phyloP scores from a whole-genome alignment of 768 basidiomycete species.

The Boletus sp. region DNA sequence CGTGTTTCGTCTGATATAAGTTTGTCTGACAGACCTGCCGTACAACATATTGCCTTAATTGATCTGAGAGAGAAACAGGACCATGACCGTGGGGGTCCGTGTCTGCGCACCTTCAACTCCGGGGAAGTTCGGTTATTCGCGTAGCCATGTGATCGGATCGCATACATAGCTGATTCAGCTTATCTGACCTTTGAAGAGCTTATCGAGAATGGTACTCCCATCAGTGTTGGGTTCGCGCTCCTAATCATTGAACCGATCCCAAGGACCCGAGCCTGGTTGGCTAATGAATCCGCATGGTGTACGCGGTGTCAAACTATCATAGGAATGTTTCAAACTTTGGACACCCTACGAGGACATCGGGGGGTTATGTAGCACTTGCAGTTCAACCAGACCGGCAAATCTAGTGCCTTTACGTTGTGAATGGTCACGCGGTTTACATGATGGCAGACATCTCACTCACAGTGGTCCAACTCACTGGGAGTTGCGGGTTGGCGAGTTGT shows the following conservation, averaged over 20 bases:
- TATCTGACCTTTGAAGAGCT: neutral
- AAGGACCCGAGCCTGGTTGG: neutral
- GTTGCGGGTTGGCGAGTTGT: neutral
- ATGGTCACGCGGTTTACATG: conserved; percentile 1
- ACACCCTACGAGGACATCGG: no score
- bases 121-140: neutral
- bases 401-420: neutral
- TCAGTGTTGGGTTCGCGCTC: neutral
- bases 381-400: neutral
- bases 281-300: neutral
- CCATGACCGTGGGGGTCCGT: conserved; percentile 6
- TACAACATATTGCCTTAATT: conserved; percentile 17
- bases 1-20: conserved; percentile 17
- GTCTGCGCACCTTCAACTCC: neutral
- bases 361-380: no score
- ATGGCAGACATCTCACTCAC: neutral
- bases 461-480: neutral
- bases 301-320: neutral
- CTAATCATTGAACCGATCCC: neutral
- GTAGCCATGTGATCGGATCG: conserved; percentile 15
- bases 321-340: neutral
- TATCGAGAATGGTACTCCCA: neutral
- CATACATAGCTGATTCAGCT: neutral
- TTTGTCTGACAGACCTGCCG: conserved; percentile 18
- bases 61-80: conserved; percentile 14